A percentile compares a stretch with the other conserved stretches of the same genome.
These are phyloP conservation scores for Scedosporium aurantiacum DNA, from an alignment of 2,329 filamentous ascomycete species.

Conservation along the genomic window DNA sequence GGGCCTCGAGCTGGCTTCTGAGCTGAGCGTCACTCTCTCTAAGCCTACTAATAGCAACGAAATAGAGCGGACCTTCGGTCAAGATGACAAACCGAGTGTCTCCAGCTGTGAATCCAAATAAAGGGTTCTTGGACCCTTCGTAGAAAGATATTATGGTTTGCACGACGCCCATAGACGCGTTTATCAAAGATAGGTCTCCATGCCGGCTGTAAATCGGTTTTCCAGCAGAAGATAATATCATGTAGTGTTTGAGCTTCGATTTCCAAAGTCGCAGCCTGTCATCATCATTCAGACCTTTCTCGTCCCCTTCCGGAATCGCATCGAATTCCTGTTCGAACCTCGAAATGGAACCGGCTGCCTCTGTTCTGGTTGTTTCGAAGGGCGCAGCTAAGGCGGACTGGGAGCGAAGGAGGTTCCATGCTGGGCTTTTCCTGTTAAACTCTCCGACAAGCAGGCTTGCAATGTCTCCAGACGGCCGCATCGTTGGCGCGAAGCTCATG, in stretches of 20 bases:
- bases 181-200: conserved; percentile 80
- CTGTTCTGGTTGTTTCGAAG: conserved; percentile 42
- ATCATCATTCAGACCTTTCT: conserved; percentile 36
- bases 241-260: conserved; percentile 89
- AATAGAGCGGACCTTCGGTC: conserved; percentile 77
- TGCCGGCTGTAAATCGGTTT: conserved; percentile 97
- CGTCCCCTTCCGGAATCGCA: conserved; percentile 47
- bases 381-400: conserved; percentile 49
- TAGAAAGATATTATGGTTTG: conserved; percentile 98
- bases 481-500: conserved; percentile 53
- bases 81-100: conserved; percentile 75
- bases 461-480: conserved; percentile 56
- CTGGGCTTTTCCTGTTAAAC: conserved; percentile 51
- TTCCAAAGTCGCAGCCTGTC: conserved; percentile 67
- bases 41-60: conserved; percentile 85
- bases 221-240: conserved; percentile 89
- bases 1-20: conserved; percentile 73
- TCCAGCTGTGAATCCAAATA: conserved; percentile 80
- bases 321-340: conserved; percentile 73
- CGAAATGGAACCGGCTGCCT: conserved; percentile 42
- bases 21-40: conserved; percentile 88
- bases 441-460: conserved; percentile 74
- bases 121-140: conserved; percentile 63
- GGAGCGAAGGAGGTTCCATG: conserved; percentile 56
- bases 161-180: conserved; percentile 86